Evolutionary conservation across 2,329 filamentous ascomycete genomes (phyloP).

Genomic region (Zasmidium angulare): DNA sequence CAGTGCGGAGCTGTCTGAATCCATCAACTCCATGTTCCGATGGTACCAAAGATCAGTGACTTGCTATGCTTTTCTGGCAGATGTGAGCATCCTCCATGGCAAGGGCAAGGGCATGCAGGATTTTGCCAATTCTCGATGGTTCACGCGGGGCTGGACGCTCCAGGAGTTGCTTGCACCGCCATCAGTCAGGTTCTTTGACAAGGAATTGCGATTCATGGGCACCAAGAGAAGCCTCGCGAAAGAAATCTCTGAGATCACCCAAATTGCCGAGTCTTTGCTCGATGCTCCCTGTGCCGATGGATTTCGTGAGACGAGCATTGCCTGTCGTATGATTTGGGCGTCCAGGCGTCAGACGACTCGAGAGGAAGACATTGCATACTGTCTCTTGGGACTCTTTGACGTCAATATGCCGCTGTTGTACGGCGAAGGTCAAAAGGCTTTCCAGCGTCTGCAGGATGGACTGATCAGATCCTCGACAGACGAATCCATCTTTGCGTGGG

Average conservation of each 20-base stretch:
- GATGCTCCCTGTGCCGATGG: background rate
- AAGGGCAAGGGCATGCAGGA: background rate
- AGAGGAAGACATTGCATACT: background rate
- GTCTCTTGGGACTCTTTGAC: background rate
- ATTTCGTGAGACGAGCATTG: background rate
- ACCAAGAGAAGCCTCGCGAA: background rate
- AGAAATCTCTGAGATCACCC: background rate
- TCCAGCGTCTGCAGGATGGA: background rate
- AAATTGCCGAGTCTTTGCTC: background rate
- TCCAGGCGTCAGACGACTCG: background rate
- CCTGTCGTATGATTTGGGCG: background rate
- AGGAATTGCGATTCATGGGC: background rate
- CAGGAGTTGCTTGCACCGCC: background rate
- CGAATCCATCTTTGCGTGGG: background rate
- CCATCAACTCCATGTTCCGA: constrained; percentile 21
- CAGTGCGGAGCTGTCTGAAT: constrained; percentile 18
- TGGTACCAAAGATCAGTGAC: background rate
- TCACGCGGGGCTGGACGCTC: background rate
- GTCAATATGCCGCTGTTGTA: background rate
- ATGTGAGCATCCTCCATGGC: too few relatives aligned
- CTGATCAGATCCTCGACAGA: background rate
- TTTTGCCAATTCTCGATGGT: background rate
- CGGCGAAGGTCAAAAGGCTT: background rate
- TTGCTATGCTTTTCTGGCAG: background rate
- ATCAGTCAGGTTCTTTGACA: background rate